These are phyloP conservation scores for Xanthoconium purpureum DNA, from an alignment of 768 basidiomycete genomes.

Conservation along the genomic window DNA sequence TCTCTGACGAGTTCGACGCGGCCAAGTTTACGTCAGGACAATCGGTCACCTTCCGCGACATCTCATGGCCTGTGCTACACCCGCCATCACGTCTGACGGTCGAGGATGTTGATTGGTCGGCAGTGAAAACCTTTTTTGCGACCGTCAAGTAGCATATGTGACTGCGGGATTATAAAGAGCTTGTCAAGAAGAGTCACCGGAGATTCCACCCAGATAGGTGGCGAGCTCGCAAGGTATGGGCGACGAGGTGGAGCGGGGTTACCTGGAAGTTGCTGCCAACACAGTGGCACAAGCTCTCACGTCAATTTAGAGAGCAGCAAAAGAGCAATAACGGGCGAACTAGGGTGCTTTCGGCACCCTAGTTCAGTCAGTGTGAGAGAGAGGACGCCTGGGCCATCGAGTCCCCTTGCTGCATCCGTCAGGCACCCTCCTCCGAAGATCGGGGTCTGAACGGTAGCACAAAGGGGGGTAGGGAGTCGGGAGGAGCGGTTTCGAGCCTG, in stretches of 20 bases:
- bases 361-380: too few species aligned
- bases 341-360: too few species aligned
- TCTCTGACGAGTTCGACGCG: constrained; percentile 62
- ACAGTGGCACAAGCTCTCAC: constrained; percentile 74
- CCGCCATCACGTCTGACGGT: constrained; percentile 50
- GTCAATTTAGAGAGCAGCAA: constrained; percentile 56
- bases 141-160: constrained; percentile 51
- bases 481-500: too few species aligned
- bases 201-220: constrained; percentile 82
- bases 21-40: constrained; percentile 51
- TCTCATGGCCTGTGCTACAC: constrained; percentile 76
- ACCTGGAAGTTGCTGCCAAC: constrained; percentile 67
- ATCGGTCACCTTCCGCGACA: constrained; percentile 55
- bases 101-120: constrained; percentile 67
- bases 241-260: constrained; percentile 56
- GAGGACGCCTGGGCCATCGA: too few species aligned
- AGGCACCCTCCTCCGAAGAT: too few species aligned
- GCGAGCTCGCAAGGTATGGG: constrained; percentile 63
- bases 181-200: constrained; percentile 68
- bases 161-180: constrained; percentile 55
- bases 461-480: too few species aligned
- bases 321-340: too few species aligned
- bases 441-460: too few species aligned
- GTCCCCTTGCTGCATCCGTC: too few species aligned
- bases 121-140: constrained; percentile 70